These are phyloP conservation scores for Fusarium musae DNA, from an alignment of 2,329 filamentous ascomycete genomes.

Conservation along the genomic window DNA sequence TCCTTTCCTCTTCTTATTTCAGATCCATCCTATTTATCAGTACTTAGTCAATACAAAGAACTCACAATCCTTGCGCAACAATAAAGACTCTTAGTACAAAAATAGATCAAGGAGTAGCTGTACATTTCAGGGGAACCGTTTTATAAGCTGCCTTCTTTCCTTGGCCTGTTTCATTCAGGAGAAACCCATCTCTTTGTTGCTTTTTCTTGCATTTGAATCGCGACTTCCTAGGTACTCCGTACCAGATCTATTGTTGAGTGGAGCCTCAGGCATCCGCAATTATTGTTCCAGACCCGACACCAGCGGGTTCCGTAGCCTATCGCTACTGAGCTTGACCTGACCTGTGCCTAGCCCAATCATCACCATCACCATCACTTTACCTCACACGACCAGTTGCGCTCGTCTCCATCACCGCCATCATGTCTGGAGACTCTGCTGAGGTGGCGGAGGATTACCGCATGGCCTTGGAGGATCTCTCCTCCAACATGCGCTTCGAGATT, in stretches of 20 bases:
- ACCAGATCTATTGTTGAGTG: not conserved
- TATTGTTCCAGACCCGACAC: not conserved
- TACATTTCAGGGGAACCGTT: not conserved
- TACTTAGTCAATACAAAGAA: not conserved
- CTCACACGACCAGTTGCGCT: slow-evolving; percentile 22
- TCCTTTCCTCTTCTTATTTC: not conserved
- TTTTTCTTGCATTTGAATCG: slow-evolving; percentile 7
- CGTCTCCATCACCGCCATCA: slow-evolving; percentile 44
- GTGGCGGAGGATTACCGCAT: slow-evolving; percentile 95
- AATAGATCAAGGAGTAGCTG: not conserved
- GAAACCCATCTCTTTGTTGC: not conserved
- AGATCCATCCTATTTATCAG: not conserved
- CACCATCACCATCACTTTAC: slow-evolving; percentile 12
- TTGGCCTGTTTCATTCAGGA: not conserved
- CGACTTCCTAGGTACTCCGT: not conserved
- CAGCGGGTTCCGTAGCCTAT: not conserved
- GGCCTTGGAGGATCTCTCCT: slow-evolving; percentile 89
- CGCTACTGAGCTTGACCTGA: slow-evolving; percentile 15
- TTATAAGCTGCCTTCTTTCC: not conserved
- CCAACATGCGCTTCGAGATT: slow-evolving; percentile 94
- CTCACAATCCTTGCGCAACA: not conserved
- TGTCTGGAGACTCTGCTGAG: slow-evolving; percentile 75
- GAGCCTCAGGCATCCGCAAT: slow-evolving; percentile 21
- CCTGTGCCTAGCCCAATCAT: slow-evolving; percentile 22
- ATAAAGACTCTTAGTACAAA: not conserved